A percentile compares a stretch with the other conserved stretches of the same genome.
phyloP scores from a whole-genome alignment of 352 stramenopile genomes.

The Globisporangium recalcitrans region DNA sequence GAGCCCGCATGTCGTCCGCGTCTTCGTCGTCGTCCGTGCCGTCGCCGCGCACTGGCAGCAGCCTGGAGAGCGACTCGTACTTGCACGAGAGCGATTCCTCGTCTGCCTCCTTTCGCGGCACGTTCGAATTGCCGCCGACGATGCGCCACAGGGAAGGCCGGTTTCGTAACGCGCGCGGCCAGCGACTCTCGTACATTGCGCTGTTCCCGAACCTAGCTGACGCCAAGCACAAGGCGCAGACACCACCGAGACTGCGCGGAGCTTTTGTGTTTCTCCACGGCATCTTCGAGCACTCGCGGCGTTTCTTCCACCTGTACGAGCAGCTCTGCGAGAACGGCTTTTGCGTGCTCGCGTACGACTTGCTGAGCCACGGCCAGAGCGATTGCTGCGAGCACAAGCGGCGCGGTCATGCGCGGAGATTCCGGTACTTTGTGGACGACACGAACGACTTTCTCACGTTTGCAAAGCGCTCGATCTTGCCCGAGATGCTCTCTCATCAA shows the following conservation, averaged over 20 bases:
- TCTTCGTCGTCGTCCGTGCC: neutral
- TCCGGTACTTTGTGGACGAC: constrained; percentile 50
- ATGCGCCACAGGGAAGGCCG: constrained; percentile 29
- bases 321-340: constrained; percentile 32
- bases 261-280: constrained; percentile 47
- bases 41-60: neutral
- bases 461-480: constrained; percentile 31
- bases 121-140: constrained; percentile 27
- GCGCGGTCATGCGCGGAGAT: constrained; percentile 27
- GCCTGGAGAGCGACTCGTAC: neutral
- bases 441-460: constrained; percentile 41
- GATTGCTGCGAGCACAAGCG: constrained; percentile 29
- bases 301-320: constrained; percentile 42
- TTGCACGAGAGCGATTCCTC: neutral
- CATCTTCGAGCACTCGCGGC: constrained; percentile 37
- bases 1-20: neutral
- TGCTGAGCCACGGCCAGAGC: constrained; percentile 39
- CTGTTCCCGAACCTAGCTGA: constrained; percentile 24
- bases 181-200: constrained; percentile 37
- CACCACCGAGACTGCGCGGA: constrained; percentile 20
- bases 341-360: constrained; percentile 42
- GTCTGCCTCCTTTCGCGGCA: constrained; percentile 12
- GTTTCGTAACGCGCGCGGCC: constrained; percentile 35
- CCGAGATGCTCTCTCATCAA: constrained; percentile 14
- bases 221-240: neutral